Evolutionary conservation across 306 rosid genomes (phyloP).

Genomic region (Cucumis cinereus): DNA sequence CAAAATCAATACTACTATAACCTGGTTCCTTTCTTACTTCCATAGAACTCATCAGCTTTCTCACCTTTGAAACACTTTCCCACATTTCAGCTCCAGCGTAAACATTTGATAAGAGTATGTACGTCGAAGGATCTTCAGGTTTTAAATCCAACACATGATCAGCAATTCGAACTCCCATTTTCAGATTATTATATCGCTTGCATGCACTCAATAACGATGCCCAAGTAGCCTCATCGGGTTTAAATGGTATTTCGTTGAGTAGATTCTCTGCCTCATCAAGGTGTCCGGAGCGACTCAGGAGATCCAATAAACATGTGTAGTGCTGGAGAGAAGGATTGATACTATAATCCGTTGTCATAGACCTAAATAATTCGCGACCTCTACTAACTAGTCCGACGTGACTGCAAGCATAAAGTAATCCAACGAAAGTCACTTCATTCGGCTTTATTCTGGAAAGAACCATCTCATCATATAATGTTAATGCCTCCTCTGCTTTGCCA

Average conservation of each 20-base stretch:
- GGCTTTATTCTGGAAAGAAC: conserved; percentile 46
- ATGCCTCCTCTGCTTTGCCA: conserved; percentile 63
- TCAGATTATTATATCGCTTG: conserved; percentile 44
- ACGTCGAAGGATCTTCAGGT: conserved; percentile 59
- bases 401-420: conserved; percentile 78
- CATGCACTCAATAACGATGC: conserved; percentile 77
- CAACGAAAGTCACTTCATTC: conserved; percentile 82
- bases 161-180: conserved; percentile 59
- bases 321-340: conserved; percentile 70
- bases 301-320: conserved; percentile 80
- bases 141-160: conserved; percentile 36
- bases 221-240: conserved; percentile 88
- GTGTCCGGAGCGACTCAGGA: conserved; percentile 75
- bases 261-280: conserved; percentile 72
- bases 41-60: conserved; percentile 46
- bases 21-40: conserved; percentile 79
- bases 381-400: conserved; percentile 56
- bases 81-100: conserved; percentile 61
- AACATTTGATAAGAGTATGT: conserved; percentile 54
- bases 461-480: conserved; percentile 57
- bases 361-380: conserved; percentile 53
- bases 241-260: conserved; percentile 41
- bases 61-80: conserved; percentile 60
- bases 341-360: conserved; percentile 48
- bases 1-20: conserved; percentile 57